phyloP scores from a whole-genome alignment of 2,329 filamentous ascomycete genomes.

The Alternaria novae-zelandiae region DNA sequence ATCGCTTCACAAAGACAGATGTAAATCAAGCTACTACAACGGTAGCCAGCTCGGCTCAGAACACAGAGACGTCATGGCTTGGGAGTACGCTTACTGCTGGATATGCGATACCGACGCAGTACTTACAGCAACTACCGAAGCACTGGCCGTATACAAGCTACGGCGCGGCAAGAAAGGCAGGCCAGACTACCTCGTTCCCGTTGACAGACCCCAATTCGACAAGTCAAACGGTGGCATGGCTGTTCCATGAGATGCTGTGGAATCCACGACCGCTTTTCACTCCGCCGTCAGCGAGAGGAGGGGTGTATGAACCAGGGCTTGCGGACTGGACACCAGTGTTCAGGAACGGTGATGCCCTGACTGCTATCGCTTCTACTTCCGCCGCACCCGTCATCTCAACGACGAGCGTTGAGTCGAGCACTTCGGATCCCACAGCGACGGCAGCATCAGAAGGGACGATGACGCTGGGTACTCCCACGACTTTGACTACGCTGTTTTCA shows the following conservation, averaged over 20 bases:
- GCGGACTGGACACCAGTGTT: background rate
- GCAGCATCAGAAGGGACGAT: background rate
- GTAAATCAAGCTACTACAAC: background rate
- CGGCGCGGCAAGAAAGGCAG: background rate
- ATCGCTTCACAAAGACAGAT: background rate
- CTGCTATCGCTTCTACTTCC: background rate
- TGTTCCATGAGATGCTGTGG: conserved; percentile 1
- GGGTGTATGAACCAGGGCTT: background rate
- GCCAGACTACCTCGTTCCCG: background rate
- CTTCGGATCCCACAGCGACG: background rate
- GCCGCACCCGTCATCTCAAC: background rate
- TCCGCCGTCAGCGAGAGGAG: background rate
- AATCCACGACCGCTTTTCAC: conserved; percentile 11
- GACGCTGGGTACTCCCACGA: too few species aligned
- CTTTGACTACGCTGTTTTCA: too few species aligned
- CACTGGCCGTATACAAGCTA: conserved; percentile 19
- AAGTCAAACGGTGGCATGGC: conserved; percentile 8
- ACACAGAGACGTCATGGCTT: background rate
- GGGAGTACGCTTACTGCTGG: background rate
- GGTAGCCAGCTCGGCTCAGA: background rate
- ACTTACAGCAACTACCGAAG: conserved; percentile 11
- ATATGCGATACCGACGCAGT: conserved; percentile 3
- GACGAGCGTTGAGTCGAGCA: background rate
- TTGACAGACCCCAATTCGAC: background rate
- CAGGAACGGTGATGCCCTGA: background rate